These are phyloP conservation scores for Zasmidium angulare DNA, from an alignment of 2,329 filamentous ascomycete genomes.

Conservation along the genomic window DNA sequence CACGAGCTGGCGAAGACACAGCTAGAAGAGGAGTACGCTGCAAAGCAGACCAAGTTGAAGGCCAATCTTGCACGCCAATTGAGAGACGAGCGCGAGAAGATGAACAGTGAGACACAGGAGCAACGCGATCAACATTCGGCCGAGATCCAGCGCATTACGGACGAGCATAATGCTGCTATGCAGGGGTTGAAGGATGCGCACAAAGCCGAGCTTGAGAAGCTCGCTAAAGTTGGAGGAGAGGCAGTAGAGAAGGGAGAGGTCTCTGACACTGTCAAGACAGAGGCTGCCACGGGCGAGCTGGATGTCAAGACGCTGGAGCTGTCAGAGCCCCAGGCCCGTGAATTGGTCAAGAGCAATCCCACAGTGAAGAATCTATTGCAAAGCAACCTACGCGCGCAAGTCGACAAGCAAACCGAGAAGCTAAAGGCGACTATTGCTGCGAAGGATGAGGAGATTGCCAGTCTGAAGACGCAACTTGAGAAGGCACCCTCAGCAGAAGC, in stretches of 20 bases:
- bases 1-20: slow-evolving; percentile 42
- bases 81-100: slow-evolving; percentile 42
- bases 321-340: slow-evolving; percentile 50
- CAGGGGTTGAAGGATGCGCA: slow-evolving; percentile 39
- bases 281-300: slow-evolving; percentile 15
- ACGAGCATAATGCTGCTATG: slow-evolving; percentile 48
- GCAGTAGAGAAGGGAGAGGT: slow-evolving; percentile 38
- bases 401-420: slow-evolving; percentile 43
- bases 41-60: slow-evolving; percentile 69
- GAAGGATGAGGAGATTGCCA: slow-evolving; percentile 33
- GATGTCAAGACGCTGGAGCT: slow-evolving; percentile 37
- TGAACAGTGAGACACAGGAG: slow-evolving; percentile 39
- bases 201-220: slow-evolving; percentile 36
- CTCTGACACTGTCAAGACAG: slow-evolving; percentile 36
- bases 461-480: slow-evolving; percentile 21
- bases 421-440: slow-evolving; percentile 34
- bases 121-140: slow-evolving; percentile 45
- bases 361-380: slow-evolving; percentile 50
- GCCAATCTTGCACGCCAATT: slow-evolving; percentile 68
- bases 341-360: slow-evolving; percentile 52
- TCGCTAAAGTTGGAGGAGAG: slow-evolving; percentile 36
- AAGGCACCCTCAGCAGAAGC: slow-evolving; percentile 4
- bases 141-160: slow-evolving; percentile 49
- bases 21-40: slow-evolving; percentile 51
- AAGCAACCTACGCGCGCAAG: slow-evolving; percentile 57